Conservation (phyloP, 2,329 filamentous ascomycete species). For the Metarhizium album region DNA sequence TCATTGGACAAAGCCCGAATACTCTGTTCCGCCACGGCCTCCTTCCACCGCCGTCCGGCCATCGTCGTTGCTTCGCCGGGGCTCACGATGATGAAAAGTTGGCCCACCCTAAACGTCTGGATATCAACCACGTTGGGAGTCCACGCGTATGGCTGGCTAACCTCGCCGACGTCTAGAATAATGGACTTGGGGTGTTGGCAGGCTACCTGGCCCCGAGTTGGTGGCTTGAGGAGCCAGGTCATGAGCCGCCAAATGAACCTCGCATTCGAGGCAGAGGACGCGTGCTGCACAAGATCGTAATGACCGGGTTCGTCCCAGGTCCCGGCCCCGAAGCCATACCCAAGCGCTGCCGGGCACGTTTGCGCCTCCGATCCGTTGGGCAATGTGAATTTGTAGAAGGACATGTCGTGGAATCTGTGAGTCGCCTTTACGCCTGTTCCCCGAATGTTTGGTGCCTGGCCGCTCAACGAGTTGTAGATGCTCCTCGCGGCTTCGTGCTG, state of each 20-base stretch:
- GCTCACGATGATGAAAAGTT: slow-evolving; percentile 74
- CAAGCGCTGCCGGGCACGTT: slow-evolving; percentile 77
- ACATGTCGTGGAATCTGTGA: slow-evolving; percentile 73
- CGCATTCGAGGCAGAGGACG: slow-evolving; percentile 54
- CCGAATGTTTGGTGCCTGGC: slow-evolving; percentile 37
- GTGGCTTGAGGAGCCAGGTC: slow-evolving; percentile 57
- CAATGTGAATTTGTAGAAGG: slow-evolving; percentile 59
- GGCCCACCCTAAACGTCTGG: slow-evolving; percentile 71
- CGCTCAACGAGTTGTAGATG: slow-evolving; percentile 40
- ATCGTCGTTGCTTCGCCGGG: slow-evolving; percentile 86
- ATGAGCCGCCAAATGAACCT: slow-evolving; percentile 74
- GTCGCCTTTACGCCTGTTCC: slow-evolving; percentile 63
- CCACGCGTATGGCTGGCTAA: slow-evolving; percentile 69
- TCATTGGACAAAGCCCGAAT: slow-evolving; percentile 29
- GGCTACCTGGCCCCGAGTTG: slow-evolving; percentile 54
- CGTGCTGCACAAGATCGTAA: slow-evolving; percentile 83
- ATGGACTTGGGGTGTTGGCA: slow-evolving; percentile 80
- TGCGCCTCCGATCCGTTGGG: slow-evolving; percentile 58
- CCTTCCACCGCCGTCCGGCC: slow-evolving; percentile 78
- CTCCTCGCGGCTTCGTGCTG: slow-evolving; percentile 49
- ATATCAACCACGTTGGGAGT: slow-evolving; percentile 82
- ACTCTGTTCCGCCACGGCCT: slow-evolving; percentile 49
- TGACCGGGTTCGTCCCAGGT: slow-evolving; percentile 81
- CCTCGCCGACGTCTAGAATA: slow-evolving; percentile 75
- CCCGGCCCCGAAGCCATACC: slow-evolving; percentile 82